Conservation (phyloP, 371 early-diverging fungal species). For the Circinella umbellata region DNA sequence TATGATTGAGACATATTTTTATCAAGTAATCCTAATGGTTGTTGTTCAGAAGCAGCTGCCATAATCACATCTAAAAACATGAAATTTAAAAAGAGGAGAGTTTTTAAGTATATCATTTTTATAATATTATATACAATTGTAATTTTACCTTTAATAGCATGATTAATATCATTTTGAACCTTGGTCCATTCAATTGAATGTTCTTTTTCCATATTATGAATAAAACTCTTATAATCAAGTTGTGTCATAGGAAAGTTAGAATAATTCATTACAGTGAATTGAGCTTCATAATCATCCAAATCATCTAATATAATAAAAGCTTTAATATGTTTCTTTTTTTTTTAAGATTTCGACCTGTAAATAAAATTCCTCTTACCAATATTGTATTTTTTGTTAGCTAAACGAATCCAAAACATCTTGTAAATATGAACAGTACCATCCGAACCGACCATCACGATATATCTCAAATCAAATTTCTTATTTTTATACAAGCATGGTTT, state of each 20-base stretch:
- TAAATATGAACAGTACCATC: constrained; percentile 45
- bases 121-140: no score
- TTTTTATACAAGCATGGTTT: constrained; percentile 63
- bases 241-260: constrained; percentile 62
- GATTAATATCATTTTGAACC: constrained; percentile 56
- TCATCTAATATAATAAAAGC: constrained; percentile 29
- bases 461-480: constrained; percentile 65
- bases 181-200: constrained; percentile 50
- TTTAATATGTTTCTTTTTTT: no score
- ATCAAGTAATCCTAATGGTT: constrained; percentile 50
- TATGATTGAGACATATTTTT: constrained; percentile 25
- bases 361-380: no score
- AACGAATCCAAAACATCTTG: constrained; percentile 67
- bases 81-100: no score
- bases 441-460: constrained; percentile 58
- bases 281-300: constrained; percentile 60
- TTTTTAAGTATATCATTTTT: no score
- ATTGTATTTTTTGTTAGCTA: constrained; percentile 60
- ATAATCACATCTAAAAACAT: constrained; percentile 42
- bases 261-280: constrained; percentile 67
- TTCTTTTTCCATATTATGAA: constrained; percentile 62
- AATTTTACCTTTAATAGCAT: constrained; percentile 54
- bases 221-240: constrained; percentile 60
- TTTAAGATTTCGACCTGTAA: no score
- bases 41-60: constrained; percentile 51